Evolutionary conservation across 1,284 basidiomycete genomes (phyloP), one percentile per base, ranked within the genome.

Genomic region (Athelia psychrophila): DNA sequence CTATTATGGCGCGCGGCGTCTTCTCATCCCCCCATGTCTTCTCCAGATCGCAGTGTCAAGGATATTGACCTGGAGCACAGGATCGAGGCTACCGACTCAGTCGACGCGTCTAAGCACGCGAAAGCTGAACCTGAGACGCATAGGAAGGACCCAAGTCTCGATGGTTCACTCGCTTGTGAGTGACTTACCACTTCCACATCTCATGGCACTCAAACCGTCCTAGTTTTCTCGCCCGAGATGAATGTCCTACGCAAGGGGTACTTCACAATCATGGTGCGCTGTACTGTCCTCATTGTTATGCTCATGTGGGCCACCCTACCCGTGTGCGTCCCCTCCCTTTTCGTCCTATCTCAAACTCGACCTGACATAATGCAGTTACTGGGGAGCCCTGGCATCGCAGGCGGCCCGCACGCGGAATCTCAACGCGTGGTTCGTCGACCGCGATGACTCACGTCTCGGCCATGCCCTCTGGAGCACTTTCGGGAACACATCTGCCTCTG

Each of bases 391-490:
- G 55, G 59, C 66, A 54, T 57, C 57, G 44, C 60, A 62, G 16
- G 53, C 60, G 20, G 50, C 51, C 24, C 57, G 66, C 56, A 72
- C 70, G 2, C 61, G 70, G 47, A 71, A 71, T 46, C 65, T 79
- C 19, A 67, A 68, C 8, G 70, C 73, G 1, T 71, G 72, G 58
- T 68, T 77, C 47, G 68, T 79, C 51, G 70, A 79, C 61, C 67
- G 73, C 32, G 78, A 79, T 56, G 70, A 68, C 19, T 67, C 66
- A 0, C 61, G 61, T 3, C 62, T 80, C 33, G 77, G 77, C 4
- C 54, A 63, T 18, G 60, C 61, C 0, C 56, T 79, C 16, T 58
- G 58, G 33, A 49, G 55, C 3, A 62, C 64, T 13, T 59, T 70
- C 15, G 48, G 55, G 25, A 64, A 62, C 44, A 65, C 61, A 36